Evolutionary conservation across 495 filamentous ascomycete genomes (phyloP).

Genomic region (Aspergillus sclerotiicarbonarius): DNA sequence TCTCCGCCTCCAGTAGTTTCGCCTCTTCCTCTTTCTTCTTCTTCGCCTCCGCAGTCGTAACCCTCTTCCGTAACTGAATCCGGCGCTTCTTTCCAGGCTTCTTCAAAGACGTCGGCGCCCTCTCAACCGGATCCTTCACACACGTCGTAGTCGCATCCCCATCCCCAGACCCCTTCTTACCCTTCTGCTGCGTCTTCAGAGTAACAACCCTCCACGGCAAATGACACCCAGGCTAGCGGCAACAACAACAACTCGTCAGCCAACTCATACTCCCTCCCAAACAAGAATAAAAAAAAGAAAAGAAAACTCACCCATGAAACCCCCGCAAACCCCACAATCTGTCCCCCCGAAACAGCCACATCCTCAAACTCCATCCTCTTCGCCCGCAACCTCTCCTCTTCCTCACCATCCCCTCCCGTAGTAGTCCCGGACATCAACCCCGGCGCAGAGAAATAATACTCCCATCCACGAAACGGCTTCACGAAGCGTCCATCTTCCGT

Average conservation of each 20-base stretch:
- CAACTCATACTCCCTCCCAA: neutral
- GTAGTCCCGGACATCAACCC: conserved; percentile 22
- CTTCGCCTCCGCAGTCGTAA: conserved; percentile 25
- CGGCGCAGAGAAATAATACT: conserved; percentile 43
- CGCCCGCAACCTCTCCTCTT: neutral
- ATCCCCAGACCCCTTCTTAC: conserved; percentile 28
- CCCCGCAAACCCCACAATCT: conserved; percentile 37
- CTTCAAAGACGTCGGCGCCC: conserved; percentile 35
- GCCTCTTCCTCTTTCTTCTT: conserved; percentile 23
- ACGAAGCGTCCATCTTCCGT: conserved; percentile 38
- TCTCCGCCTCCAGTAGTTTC: conserved; percentile 29
- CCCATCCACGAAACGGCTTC: conserved; percentile 46
- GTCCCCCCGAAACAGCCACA: conserved; percentile 38
- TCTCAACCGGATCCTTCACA: conserved; percentile 25
- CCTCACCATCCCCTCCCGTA: conserved; percentile 7
- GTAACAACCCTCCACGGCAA: conserved; percentile 45
- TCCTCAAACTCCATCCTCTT: conserved; percentile 39
- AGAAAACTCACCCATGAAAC: conserved; percentile 37
- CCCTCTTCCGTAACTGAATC: conserved; percentile 40
- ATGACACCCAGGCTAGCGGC: conserved; percentile 39
- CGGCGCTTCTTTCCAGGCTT: conserved; percentile 51
- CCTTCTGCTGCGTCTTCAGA: conserved; percentile 36
- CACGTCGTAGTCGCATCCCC: conserved; percentile 23
- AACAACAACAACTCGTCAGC: conserved; percentile 4
- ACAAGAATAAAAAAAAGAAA: neutral